Conservation (phyloP, 176 grass and related monocot species). For the Alloteropsis semialata region DNA sequence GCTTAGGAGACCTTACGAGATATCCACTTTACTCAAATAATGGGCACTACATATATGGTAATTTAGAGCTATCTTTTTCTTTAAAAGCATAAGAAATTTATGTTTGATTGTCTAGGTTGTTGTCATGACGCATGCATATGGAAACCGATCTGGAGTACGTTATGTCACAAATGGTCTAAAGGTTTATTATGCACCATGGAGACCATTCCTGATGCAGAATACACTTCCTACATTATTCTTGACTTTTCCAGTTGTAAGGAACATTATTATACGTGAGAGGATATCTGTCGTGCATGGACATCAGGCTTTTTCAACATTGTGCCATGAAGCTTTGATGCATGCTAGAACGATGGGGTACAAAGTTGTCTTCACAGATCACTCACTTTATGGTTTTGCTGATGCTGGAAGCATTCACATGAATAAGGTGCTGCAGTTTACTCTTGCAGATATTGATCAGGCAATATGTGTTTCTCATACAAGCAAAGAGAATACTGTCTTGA, state of each 20-base stretch:
- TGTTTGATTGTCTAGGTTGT: conserved; percentile 59
- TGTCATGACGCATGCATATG: conserved; percentile 96
- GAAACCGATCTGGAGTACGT: conserved; percentile 79
- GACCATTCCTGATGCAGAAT: conserved; percentile 88
- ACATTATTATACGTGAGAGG: conserved; percentile 77
- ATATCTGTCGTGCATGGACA: conserved; percentile 92
- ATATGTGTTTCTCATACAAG: conserved; percentile 91
- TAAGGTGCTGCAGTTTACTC: conserved; percentile 88
- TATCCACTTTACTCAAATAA: neutral
- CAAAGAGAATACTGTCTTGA: conserved; percentile 86
- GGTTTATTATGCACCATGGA: conserved; percentile 90
- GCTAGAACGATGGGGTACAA: conserved; percentile 92
- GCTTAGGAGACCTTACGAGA: neutral
- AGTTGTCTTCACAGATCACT: conserved; percentile 94
- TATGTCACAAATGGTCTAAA: conserved; percentile 85
- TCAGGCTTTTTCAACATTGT: conserved; percentile 93
- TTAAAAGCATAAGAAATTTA: neutral
- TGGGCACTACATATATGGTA: neutral
- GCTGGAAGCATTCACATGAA: conserved; percentile 95
- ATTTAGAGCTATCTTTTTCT: neutral
- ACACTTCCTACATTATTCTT: conserved; percentile 81
- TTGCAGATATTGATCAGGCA: conserved; percentile 85
- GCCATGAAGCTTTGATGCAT: conserved; percentile 91
- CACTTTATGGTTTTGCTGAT: conserved; percentile 88
- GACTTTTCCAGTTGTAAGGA: conserved; percentile 71